These are phyloP conservation scores for Phaseolus coccineus DNA, from an alignment of 331 rosid species.

Conservation along the genomic window DNA sequence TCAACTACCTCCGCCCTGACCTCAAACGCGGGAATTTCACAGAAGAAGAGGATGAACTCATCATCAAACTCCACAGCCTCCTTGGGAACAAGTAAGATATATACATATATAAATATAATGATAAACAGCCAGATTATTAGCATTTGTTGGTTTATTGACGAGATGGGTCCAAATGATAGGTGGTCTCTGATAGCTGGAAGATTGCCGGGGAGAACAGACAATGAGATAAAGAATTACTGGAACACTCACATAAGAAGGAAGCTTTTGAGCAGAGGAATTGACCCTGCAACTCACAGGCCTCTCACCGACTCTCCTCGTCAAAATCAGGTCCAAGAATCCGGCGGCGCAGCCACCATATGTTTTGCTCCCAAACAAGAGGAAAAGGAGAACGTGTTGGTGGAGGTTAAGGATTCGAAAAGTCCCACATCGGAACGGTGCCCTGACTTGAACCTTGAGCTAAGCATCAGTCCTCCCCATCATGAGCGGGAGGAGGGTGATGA, in stretches of 20 bases:
- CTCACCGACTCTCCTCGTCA: slow-evolving; percentile 52
- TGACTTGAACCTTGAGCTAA: slow-evolving; percentile 81
- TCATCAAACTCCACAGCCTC: slow-evolving; percentile 92
- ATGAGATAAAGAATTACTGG: slow-evolving; percentile 96
- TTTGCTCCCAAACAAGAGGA: slow-evolving; percentile 63
- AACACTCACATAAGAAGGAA: slow-evolving; percentile 89
- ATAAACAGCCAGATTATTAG: no score
- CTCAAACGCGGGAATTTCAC: slow-evolving; percentile 91
- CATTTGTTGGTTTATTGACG: no score
- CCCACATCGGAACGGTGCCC: slow-evolving; percentile 55
- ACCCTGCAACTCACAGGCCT: slow-evolving; percentile 81
- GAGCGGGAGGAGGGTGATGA: slow-evolving; percentile 12
- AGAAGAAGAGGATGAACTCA: slow-evolving; percentile 80
- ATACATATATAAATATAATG: no score
- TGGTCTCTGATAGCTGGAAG: slow-evolving; percentile 91
- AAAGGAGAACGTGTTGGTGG: not conserved
- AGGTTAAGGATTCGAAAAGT: slow-evolving; percentile 29
- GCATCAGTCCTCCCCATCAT: slow-evolving; percentile 73
- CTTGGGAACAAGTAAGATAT: slow-evolving; percentile 75
- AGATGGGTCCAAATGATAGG: not conserved
- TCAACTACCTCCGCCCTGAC: slow-evolving; percentile 93
- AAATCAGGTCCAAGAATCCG: slow-evolving; percentile 34
- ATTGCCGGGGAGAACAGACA: slow-evolving; percentile 87
- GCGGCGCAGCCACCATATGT: slow-evolving; percentile 45
- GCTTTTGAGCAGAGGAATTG: slow-evolving; percentile 86